Conservation (phyloP, 805 yeast species). For the Debaryomyces maramus region DNA sequence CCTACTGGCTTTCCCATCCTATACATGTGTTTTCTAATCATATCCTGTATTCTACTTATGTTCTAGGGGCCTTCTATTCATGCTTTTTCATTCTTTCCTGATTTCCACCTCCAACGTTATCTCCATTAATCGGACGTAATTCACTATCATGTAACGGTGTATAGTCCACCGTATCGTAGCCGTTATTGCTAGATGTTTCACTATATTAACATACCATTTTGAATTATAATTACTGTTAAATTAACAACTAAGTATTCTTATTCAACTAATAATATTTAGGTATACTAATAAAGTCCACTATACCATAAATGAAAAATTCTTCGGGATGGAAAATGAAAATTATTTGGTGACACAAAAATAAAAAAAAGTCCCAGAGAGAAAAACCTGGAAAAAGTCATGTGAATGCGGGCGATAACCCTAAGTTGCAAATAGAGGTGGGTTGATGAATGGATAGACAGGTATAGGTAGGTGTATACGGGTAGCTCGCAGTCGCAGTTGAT, state of each 20-base stretch:
- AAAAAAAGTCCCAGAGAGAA: not conserved
- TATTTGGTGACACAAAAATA: not conserved
- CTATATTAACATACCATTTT: conserved; percentile 8
- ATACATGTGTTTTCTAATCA: too few relatives aligned
- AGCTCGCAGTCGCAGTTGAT: too few relatives aligned
- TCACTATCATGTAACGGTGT: not conserved
- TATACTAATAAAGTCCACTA: not conserved
- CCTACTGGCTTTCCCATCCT: too few relatives aligned
- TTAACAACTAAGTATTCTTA: conserved; percentile 2
- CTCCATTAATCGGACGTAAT: too few relatives aligned
- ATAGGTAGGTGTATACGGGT: too few relatives aligned
- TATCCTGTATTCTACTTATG: too few relatives aligned
- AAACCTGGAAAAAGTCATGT: not conserved
- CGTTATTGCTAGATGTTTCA: too few relatives aligned
- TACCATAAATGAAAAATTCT: not conserved
- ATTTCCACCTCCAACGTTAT: too few relatives aligned
- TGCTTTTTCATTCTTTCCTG: too few relatives aligned
- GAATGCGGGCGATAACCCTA: not conserved
- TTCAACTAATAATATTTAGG: not conserved
- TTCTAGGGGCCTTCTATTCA: too few relatives aligned
- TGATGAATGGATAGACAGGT: too few relatives aligned
- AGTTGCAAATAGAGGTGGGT: not conserved
- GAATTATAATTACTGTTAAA: conserved; percentile 8
- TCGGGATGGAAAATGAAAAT: conserved; percentile 1
- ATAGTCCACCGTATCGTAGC: too few relatives aligned